Evolutionary conservation across 306 rosid species (phyloP).

Genomic region (Medicago ruthenica): DNA sequence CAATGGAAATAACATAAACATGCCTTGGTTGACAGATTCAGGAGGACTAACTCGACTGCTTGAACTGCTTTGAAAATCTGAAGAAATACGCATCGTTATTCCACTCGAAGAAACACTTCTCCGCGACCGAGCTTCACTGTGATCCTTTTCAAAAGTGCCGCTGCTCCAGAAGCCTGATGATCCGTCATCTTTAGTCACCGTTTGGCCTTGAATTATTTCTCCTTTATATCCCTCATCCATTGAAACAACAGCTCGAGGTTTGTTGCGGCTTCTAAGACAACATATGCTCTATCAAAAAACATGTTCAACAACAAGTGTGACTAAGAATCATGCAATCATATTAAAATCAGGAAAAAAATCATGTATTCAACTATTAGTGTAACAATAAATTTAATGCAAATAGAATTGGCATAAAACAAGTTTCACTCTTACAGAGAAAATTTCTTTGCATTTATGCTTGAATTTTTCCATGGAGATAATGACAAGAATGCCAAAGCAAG

Average conservation of each 20-base stretch:
- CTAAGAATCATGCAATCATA: no score
- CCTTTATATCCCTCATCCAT: conserved; percentile 57
- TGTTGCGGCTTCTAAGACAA: conserved; percentile 68
- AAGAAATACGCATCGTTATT: conserved; percentile 47
- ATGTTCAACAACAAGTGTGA: conserved; percentile 48
- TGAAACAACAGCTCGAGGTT: conserved; percentile 41
- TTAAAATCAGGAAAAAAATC: no score
- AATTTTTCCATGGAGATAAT: conserved; percentile 59
- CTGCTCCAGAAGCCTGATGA: conserved; percentile 73
- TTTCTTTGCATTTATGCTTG: conserved; percentile 57
- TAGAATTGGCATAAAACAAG: conserved; percentile 6
- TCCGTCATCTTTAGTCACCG: conserved; percentile 53
- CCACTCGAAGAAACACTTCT: conserved; percentile 56
- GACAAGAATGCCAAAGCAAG: conserved; percentile 55
- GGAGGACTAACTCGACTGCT: conserved; percentile 52
- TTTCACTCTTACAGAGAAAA: conserved; percentile 64
- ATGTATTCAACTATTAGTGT: neutral
- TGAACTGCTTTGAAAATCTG: conserved; percentile 55
- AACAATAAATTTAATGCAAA: neutral
- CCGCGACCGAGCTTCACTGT: conserved; percentile 57
- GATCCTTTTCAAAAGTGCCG: conserved; percentile 72
- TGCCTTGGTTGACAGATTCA: conserved; percentile 81
- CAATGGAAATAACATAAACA: conserved; percentile 35
- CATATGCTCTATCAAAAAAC: conserved; percentile 83
- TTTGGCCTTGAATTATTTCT: conserved; percentile 50